A percentile compares a stretch with the other conserved stretches of the same genome.
Conservation (phyloP, 2,329 filamentous ascomycete genomes). For the Microdochium bolleyi region DNA sequence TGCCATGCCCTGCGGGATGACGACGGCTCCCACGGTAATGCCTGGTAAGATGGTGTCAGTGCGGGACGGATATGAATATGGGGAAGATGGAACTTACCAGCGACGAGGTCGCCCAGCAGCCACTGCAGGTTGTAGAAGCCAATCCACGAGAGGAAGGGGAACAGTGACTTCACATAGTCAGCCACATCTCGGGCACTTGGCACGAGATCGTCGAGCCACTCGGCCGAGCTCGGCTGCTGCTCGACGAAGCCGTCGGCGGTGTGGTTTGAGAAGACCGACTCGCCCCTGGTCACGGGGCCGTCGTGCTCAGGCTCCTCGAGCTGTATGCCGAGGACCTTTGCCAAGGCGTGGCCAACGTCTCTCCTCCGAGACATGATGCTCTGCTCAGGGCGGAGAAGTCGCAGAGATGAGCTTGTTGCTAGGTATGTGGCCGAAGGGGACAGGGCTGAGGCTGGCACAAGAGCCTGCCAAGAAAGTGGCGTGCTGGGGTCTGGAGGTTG, state of each 20-base stretch:
- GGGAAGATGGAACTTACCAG: slow-evolving; percentile 46
- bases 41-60: slow-evolving; percentile 18
- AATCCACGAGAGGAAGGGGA: slow-evolving; percentile 91
- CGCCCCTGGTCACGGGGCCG: slow-evolving; percentile 64
- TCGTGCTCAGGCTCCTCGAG: slow-evolving; percentile 55
- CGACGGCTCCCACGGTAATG: slow-evolving; percentile 53
- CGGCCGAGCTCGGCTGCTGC: slow-evolving; percentile 63
- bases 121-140: slow-evolving; percentile 81
- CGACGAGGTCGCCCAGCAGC: slow-evolving; percentile 82
- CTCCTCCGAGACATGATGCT: slow-evolving; percentile 31
- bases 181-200: slow-evolving; percentile 48
- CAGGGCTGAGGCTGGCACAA: slow-evolving; percentile 4
- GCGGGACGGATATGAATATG: slow-evolving; percentile 5
- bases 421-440: neutral
- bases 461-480: neutral
- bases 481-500: neutral
- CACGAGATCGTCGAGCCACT: slow-evolving; percentile 60
- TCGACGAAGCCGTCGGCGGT: slow-evolving; percentile 78
- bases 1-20: slow-evolving; percentile 96
- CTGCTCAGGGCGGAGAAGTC: slow-evolving; percentile 1
- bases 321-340: slow-evolving; percentile 77
- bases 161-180: slow-evolving; percentile 62
- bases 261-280: slow-evolving; percentile 68
- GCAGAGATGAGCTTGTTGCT: neutral
- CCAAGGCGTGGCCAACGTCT: slow-evolving; percentile 64